Base-by-base conservation (phyloP, 163 green algal genomes). In the Chlorella variabilis region DNA sequence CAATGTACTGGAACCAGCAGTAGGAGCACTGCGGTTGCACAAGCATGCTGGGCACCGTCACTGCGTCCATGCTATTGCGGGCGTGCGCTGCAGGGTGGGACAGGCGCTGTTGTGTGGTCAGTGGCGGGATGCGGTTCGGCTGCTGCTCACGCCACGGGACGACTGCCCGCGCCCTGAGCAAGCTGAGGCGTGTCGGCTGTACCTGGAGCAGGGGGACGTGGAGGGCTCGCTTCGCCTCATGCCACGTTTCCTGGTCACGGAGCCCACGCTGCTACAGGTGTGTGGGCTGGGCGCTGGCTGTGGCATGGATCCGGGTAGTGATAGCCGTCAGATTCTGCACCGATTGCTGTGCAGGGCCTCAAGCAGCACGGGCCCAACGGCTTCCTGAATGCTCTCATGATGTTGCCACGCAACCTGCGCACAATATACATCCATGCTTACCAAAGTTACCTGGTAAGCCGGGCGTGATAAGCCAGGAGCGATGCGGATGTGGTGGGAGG, bases 371-470 rank as follows among this genome's bases (percentile, higher is more conserved):
- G 75, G 25, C 58, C 45, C 58, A 83, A 56, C 34, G 84, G 90
- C 81, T 79, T 76, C 31, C 45, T 92, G 11, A 69, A 62, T 8
- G 94, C 92, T 1, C 65, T 98, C 39, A 81, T 81, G 36, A 77
- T 70, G 38, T 91, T 98, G 20, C 95, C 95, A 0, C 88, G 92
- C 65, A 96, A 93, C 36, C 87, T 97, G 79, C 88, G 93, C 49
- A 93, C 86, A 68, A 94, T 98, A 89, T 99, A 98, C 86, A 86
- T 98, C 74, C 96, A 99, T 86, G 94, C 94, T 4, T 97, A 92
- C 87, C 95, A 96, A 81, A 95, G 88, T 83, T 95, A 87, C 75
- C 56, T 80, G 73, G 73, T 80, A 36, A 31, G 49, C 20, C 3
- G 13, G 20, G 29, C 4, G 49, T 9, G 9, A 63, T n/a, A 54